Evolutionary conservation across 1,284 basidiomycete species (phyloP).

Genomic region (Malassezia psittaci): DNA sequence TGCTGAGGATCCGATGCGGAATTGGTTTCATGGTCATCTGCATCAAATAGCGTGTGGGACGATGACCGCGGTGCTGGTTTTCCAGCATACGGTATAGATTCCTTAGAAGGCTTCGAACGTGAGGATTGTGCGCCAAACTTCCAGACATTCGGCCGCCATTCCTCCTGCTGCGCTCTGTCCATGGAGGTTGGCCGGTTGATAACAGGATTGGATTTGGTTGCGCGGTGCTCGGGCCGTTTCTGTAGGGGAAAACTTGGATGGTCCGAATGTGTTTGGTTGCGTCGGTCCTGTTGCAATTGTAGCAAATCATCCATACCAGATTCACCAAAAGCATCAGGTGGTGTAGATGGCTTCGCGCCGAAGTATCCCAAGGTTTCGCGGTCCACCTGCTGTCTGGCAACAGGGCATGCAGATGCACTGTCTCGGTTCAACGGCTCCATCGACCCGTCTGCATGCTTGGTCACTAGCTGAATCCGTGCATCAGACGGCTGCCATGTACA

Average conservation of each 20-base stretch:
- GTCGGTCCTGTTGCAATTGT: slow-evolving; percentile 8
- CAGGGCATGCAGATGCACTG: neutral
- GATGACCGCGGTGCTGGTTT: neutral
- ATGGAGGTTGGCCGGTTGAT: neutral
- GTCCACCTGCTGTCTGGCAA: slow-evolving; percentile 1
- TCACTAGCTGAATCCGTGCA: slow-evolving; percentile 23
- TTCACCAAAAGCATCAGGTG: slow-evolving; percentile 23
- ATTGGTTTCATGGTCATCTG: neutral
- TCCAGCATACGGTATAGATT: too few relatives aligned
- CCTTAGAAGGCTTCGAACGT: neutral
- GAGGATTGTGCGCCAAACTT: neutral
- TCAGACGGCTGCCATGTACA: slow-evolving; percentile 32
- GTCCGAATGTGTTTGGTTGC: slow-evolving; percentile 1
- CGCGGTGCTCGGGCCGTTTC: neutral
- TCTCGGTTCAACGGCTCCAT: neutral
- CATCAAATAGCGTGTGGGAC: neutral
- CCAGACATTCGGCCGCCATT: slow-evolving; percentile 2
- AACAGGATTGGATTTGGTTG: neutral
- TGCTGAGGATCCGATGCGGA: neutral
- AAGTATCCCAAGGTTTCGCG: slow-evolving; percentile 27
- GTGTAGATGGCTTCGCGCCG: slow-evolving; percentile 17
- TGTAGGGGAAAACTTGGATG: neutral
- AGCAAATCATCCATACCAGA: slow-evolving; percentile 40
- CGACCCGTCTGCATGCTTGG: slow-evolving; percentile 8
- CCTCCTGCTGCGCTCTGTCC: neutral